Percentiles rank a stretch among this genome's conserved stretches.
phyloP scores from a whole-genome alignment of 805 yeast species.

The Myxozyma lipomycoides region DNA sequence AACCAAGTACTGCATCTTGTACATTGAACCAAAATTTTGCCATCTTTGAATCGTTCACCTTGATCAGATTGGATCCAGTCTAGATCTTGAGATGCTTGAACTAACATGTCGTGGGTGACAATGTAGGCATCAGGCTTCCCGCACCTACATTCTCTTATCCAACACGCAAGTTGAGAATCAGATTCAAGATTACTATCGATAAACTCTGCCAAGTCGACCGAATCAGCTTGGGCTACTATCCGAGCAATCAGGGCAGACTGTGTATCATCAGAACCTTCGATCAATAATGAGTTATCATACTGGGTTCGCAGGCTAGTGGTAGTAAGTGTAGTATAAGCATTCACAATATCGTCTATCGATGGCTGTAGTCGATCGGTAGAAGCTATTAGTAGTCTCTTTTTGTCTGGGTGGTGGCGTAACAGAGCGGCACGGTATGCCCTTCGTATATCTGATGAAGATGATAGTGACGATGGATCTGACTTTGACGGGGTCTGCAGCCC shows the following conservation, averaged over 20 bases:
- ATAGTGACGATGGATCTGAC: background rate
- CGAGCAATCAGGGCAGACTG: constrained; percentile 33
- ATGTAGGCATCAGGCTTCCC: constrained; percentile 52
- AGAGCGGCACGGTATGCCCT: constrained; percentile 61
- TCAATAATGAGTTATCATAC: constrained; percentile 52
- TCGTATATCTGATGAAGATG: constrained; percentile 41
- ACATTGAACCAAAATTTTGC: constrained; percentile 74
- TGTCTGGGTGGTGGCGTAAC: constrained; percentile 77
- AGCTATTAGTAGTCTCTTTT: constrained; percentile 32
- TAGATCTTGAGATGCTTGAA: constrained; percentile 34
- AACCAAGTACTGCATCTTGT: constrained; percentile 82
- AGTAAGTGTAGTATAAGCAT: constrained; percentile 59
- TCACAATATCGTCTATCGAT: constrained; percentile 48
- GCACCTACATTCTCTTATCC: constrained; percentile 39
- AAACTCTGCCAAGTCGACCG: constrained; percentile 63
- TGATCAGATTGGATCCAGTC: background rate
- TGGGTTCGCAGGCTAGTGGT: constrained; percentile 41
- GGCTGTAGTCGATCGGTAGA: constrained; percentile 17
- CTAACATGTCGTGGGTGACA: constrained; percentile 60
- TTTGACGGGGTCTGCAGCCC: background rate
- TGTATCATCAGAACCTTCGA: constrained; percentile 37
- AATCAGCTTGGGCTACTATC: constrained; percentile 48
- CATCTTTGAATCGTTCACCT: constrained; percentile 38
- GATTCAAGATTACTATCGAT: no score
- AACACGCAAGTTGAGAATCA: constrained; percentile 25